Evolutionary conservation across 169 alveolate genomes (phyloP), one percentile per base, ranked within the genome.

Genomic region (Plasmodium yoelii): DNA sequence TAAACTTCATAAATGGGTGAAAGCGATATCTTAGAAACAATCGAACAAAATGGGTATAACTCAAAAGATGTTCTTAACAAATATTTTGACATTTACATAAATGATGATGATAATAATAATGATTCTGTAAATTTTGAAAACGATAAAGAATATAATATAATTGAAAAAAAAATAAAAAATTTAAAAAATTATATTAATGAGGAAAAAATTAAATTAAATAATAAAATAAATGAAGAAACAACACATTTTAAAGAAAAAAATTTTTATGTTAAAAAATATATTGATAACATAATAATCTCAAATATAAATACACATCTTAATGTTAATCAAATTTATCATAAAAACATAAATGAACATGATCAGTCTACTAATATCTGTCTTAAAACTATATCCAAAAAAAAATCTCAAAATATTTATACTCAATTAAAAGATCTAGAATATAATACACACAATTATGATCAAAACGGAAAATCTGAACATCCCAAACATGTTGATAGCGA

Each of bases 1-100:
- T n/a, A n/a, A n/a, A n/a, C n/a, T n/a, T n/a, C 26, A 2, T 46
- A 22, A 28, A 80, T 80, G 90, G 90, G 46, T 34, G 28, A 65
- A 1, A 55, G 42, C 18, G 12, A 12, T 24, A 39, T 39, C 60
- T 53, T 68, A 57, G 7, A 39, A 46, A 70, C 53, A 69, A 19
- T 65, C 10, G 57, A 47, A 53, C 15, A 39, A 53, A 53, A 47
- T 10, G 70, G 42, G 26, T 53, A 53, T 44, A 65, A 80, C 24
- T 24, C 34, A 15, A 44, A 46, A 56, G 63, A 18, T 19, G 65
- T 65, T 47, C 67, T 80, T 10, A 70, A 80, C 15, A n/a, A 44
- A 18, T 70, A 53, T 56, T 80, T 80, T 65, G 77, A 71, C 2
- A 24, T 34, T 6, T 15, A 53, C 13, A 24, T 80, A 67, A 49